Conservation (phyloP, 768 basidiomycete species). For the Mycena vulgaris region DNA sequence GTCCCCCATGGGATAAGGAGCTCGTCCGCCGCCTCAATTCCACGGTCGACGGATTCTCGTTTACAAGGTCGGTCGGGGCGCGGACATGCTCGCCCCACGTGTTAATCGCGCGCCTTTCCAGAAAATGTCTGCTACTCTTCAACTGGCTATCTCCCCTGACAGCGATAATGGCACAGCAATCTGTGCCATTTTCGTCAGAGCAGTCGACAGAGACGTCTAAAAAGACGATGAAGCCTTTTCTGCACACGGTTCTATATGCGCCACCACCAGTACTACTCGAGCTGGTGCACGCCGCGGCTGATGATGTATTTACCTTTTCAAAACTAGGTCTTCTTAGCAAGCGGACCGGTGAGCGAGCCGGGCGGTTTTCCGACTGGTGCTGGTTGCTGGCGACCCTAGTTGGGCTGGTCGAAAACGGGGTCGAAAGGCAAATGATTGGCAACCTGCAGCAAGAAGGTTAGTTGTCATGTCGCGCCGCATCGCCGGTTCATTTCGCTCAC, state of each 20-base stretch:
- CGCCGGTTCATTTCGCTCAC: conserved; percentile 19
- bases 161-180: conserved; percentile 78
- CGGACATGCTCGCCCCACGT: conserved; percentile 26
- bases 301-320: conserved; percentile 86
- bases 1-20: conserved; percentile 68
- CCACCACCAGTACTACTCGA: conserved; percentile 89
- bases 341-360: conserved; percentile 77
- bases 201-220: conserved; percentile 53
- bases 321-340: conserved; percentile 78
- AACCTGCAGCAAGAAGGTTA: conserved; percentile 76
- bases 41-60: conserved; percentile 78
- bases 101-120: conserved; percentile 47
- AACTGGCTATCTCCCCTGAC: conserved; percentile 88
- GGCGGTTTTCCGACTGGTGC: conserved; percentile 86
- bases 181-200: conserved; percentile 72
- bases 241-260: conserved; percentile 83
- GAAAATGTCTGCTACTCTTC: conserved; percentile 86
- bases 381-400: conserved; percentile 88
- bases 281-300: conserved; percentile 79
- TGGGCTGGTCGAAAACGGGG: conserved; percentile 86
- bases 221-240: conserved; percentile 69
- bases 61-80: conserved; percentile 72
- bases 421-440: conserved; percentile 81
- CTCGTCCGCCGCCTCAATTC: conserved; percentile 73
- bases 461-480: conserved; percentile 25